Evolutionary conservation across 441 rosid species (phyloP), one percentile per base, ranked within the genome.

Genomic region (Dalechampia spathulata): DNA sequence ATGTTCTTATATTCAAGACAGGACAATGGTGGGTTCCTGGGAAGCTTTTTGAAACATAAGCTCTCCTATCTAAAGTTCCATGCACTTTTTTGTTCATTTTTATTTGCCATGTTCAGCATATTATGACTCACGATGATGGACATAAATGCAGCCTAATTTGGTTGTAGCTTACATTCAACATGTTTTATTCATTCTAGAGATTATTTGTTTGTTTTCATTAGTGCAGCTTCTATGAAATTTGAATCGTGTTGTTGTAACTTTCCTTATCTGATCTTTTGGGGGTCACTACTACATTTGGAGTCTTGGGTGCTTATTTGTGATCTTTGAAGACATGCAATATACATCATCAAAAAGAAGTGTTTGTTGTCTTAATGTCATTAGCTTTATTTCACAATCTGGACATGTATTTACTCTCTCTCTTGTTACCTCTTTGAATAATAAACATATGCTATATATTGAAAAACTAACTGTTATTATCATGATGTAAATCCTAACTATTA

Each of bases 21-120:
- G 96, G 92, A 52, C 96, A 87, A 26, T 87, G 96, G 96, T 87
- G 96, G 96, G 88, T 78, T 55, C 90, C 95, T 17, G 83, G 83
- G 75, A 86, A 86, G 85, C 83, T 81, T 59, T 86, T 84, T 23
- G 78, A 74, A 48, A 75, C 60, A 92, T 84, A 79, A 78, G 95
- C 52, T 69, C 32, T 61, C 62, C 26, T 48, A 17, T 52, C 12
- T 11, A 26, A 17, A 30, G 17, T 62, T 55, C 8, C 37, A 5
- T 36, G 12, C 52, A 25, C 55, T 1, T 30, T 27, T 37, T 23
- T 30, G 26, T 16, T 20, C 13, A 13, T 45, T 9, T 54, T 5
- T 27, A 14, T 22, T 52, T 30, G 21, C 25, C 11, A 10, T 38
- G 28, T 15, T 3, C 23, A 19, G 13, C 3, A 12, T 43, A n/a